These are phyloP conservation scores for Tylopilus subfusipes DNA, from an alignment of 768 basidiomycete genomes.

Conservation along the genomic window DNA sequence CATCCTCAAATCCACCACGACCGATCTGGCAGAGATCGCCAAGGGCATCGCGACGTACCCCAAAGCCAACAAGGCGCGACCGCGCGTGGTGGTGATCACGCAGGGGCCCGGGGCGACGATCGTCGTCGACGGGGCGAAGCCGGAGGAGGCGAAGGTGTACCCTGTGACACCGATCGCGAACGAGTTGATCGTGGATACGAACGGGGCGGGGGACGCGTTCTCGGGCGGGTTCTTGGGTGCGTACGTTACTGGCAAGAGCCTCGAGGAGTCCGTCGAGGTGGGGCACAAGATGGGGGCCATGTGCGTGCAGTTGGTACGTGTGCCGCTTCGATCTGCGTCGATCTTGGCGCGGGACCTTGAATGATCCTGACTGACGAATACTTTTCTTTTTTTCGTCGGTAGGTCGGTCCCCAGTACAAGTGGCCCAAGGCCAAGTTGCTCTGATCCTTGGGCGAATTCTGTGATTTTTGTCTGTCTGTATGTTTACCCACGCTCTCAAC, in stretches of 20 bases:
- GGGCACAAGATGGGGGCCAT: constrained; percentile 87
- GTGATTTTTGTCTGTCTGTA: neutral
- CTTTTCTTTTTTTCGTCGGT: neutral
- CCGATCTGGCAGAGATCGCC: constrained; percentile 67
- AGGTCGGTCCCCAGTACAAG: constrained; percentile 56
- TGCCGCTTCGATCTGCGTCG: too few relatives aligned
- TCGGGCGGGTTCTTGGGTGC: constrained; percentile 95
- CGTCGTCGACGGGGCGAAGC: constrained; percentile 59
- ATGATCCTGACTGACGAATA: neutral
- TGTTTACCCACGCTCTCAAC: constrained; percentile 35
- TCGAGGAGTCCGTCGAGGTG: constrained; percentile 74
- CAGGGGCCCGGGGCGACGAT: constrained; percentile 81
- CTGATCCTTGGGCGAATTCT: constrained; percentile 13
- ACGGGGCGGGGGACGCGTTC: constrained; percentile 97
- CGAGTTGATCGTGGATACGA: constrained; percentile 87
- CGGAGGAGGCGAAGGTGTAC: constrained; percentile 46
- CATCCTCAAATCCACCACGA: constrained; percentile 62
- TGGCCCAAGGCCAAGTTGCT: constrained; percentile 55
- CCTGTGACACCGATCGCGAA: constrained; percentile 55
- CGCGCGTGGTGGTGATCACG: constrained; percentile 86
- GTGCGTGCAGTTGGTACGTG: constrained; percentile 73
- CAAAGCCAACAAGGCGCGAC: constrained; percentile 73
- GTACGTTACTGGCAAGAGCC: constrained; percentile 67
- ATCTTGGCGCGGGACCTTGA: too few relatives aligned
- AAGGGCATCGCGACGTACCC: constrained; percentile 66